phyloP scores from a whole-genome alignment of 371 early-diverging fungal species.

The Saksenaea oblongispora region DNA sequence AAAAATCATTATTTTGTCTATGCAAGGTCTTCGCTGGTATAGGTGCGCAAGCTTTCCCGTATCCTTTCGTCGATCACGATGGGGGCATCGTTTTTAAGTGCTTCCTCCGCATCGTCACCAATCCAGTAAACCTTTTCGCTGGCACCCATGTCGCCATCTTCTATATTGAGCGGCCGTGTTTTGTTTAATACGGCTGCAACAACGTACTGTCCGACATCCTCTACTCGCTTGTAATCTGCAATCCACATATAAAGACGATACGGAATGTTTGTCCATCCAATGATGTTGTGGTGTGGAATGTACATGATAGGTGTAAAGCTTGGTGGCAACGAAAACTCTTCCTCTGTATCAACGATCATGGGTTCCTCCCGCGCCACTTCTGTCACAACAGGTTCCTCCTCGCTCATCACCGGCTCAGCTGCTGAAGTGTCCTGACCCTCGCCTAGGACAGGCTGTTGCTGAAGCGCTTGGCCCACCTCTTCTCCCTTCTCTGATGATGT shows the following conservation, averaged over 20 bases:
- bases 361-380: neutral
- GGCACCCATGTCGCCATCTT: conserved; percentile 56
- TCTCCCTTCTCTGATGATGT: neutral
- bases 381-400: neutral
- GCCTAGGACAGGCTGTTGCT: neutral
- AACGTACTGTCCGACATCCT: conserved; percentile 55
- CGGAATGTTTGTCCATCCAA: conserved; percentile 68
- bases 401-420: neutral
- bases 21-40: conserved; percentile 31
- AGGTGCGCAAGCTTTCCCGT: conserved; percentile 32
- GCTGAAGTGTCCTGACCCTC: neutral
- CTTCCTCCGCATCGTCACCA: conserved; percentile 44
- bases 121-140: conserved; percentile 57
- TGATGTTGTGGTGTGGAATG: conserved; percentile 66
- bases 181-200: conserved; percentile 60
- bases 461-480: too few species aligned
- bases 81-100: conserved; percentile 30
- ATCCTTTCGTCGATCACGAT: conserved; percentile 45
- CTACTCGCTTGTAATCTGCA: conserved; percentile 61
- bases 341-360: conserved; percentile 12
- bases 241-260: conserved; percentile 62
- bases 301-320: conserved; percentile 63
- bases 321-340: conserved; percentile 51
- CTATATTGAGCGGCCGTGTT: conserved; percentile 46
- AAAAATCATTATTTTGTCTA: neutral